Evolutionary conservation across 1,284 basidiomycete genomes (phyloP).

Genomic region (Moesziomyces antarcticus): DNA sequence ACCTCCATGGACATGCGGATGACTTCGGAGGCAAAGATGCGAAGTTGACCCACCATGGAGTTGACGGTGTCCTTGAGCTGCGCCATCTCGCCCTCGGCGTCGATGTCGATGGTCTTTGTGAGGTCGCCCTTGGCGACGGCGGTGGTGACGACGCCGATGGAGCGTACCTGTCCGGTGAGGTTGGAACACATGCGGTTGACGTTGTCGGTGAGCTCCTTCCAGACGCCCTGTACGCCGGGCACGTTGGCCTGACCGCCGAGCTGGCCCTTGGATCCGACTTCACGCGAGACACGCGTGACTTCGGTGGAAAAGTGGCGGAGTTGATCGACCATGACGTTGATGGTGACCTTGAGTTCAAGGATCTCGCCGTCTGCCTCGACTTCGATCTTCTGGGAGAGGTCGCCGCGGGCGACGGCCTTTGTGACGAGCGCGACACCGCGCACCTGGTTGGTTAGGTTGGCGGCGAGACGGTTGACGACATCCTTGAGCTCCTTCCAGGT

Average conservation of each 20-base stretch:
- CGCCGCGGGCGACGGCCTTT: slow-evolving; percentile 95
- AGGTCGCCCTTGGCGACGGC: slow-evolving; percentile 78
- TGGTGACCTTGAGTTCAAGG: slow-evolving; percentile 94
- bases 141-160: slow-evolving; percentile 88
- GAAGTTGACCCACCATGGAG: slow-evolving; percentile 86
- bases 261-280: slow-evolving; percentile 57
- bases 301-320: slow-evolving; percentile 91
- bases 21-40: slow-evolving; percentile 82
- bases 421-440: slow-evolving; percentile 94
- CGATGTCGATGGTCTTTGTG: slow-evolving; percentile 73
- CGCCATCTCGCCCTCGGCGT: slow-evolving; percentile 91
- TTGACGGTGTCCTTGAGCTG: slow-evolving; percentile 87
- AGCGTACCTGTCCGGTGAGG: slow-evolving; percentile 92
- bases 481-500: slow-evolving; percentile 68
- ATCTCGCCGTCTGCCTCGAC: slow-evolving; percentile 97
- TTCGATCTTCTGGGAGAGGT: slow-evolving; percentile 94
- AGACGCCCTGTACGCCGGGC: slow-evolving; percentile 67
- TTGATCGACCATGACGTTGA: slow-evolving; percentile 94
- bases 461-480: slow-evolving; percentile 68
- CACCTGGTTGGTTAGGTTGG: slow-evolving; percentile 85
- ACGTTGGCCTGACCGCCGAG: slow-evolving; percentile 68
- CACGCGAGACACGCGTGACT: slow-evolving; percentile 88
- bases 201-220: slow-evolving; percentile 71
- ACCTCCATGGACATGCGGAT: slow-evolving; percentile 68
- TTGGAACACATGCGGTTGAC: slow-evolving; percentile 93